These are phyloP conservation scores for Apiotrichum mycotoxinovorans DNA, from an alignment of 1,284 basidiomycete species.

Conservation along the genomic window DNA sequence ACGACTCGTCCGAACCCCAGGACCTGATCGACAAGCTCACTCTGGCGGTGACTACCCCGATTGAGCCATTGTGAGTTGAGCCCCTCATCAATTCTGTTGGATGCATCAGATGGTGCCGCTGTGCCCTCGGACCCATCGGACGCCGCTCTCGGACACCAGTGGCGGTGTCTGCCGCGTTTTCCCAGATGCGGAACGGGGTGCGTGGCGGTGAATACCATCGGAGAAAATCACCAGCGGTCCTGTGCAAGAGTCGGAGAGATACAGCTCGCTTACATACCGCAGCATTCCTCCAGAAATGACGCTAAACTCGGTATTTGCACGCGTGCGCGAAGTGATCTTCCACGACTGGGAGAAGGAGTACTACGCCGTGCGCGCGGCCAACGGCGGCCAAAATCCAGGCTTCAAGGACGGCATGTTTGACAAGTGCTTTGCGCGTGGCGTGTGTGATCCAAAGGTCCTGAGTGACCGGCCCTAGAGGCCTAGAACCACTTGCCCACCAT, in stretches of 20 bases:
- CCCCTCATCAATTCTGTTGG: too few species aligned
- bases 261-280: too few species aligned
- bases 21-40: conserved; percentile 23
- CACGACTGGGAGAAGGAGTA: conserved; percentile 31
- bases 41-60: conserved; percentile 28
- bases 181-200: too few species aligned
- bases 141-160: too few species aligned
- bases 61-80: conserved; percentile 32
- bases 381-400: conserved; percentile 24
- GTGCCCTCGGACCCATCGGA: too few species aligned
- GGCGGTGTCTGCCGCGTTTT: too few species aligned
- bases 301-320: conserved; percentile 13
- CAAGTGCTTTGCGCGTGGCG: neutral
- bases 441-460: neutral
- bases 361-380: conserved; percentile 2
- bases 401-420: neutral
- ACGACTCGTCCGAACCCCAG: conserved; percentile 29
- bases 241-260: too few species aligned
- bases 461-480: neutral
- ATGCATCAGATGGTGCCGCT: too few species aligned
- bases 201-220: too few species aligned
- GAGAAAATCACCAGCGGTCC: too few species aligned
- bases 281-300: conserved; percentile 38
- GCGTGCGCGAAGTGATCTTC: conserved; percentile 23
- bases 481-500: too few species aligned